Conservation (phyloP, 768 basidiomycete genomes). For the Hypholoma fasciculare region DNA sequence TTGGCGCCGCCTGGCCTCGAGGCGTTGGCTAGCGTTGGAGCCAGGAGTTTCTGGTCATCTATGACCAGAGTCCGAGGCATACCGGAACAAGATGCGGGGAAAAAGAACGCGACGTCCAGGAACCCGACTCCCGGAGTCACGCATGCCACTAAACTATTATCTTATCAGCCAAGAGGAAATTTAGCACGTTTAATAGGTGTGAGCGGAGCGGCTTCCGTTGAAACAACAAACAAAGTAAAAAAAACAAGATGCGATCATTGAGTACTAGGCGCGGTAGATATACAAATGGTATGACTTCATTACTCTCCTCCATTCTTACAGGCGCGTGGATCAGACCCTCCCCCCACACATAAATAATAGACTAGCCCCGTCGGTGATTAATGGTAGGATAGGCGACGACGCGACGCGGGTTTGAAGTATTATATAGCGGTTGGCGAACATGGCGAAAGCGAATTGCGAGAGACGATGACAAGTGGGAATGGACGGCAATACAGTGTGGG, state of each 20-base stretch:
- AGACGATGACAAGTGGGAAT: conserved; percentile 10
- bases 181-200: background rate
- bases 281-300: conserved; percentile 39
- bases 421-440: conserved; percentile 12
- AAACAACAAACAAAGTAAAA: conserved; percentile 14
- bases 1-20: no score
- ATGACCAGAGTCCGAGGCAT: conserved; percentile 12
- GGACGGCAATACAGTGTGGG: conserved; percentile 8
- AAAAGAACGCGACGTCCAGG: conserved; percentile 14
- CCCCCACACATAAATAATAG: conserved; percentile 19
- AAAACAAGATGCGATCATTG: conserved; percentile 26
- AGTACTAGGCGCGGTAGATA: conserved; percentile 26
- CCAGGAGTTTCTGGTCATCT: background rate
- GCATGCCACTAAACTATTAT: background rate
- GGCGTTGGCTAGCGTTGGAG: no score
- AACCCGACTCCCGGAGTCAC: conserved; percentile 14
- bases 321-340: conserved; percentile 12
- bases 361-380: conserved; percentile 18
- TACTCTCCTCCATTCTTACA: conserved; percentile 31
- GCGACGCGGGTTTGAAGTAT: conserved; percentile 18
- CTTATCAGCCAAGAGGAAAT: background rate
- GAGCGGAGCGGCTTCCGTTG: conserved; percentile 21
- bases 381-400: conserved; percentile 18
- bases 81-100: conserved; percentile 18
- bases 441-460: conserved; percentile 15